These are phyloP conservation scores for Glycine latifolia DNA, from an alignment of 306 rosid genomes.

Conservation along the genomic window DNA sequence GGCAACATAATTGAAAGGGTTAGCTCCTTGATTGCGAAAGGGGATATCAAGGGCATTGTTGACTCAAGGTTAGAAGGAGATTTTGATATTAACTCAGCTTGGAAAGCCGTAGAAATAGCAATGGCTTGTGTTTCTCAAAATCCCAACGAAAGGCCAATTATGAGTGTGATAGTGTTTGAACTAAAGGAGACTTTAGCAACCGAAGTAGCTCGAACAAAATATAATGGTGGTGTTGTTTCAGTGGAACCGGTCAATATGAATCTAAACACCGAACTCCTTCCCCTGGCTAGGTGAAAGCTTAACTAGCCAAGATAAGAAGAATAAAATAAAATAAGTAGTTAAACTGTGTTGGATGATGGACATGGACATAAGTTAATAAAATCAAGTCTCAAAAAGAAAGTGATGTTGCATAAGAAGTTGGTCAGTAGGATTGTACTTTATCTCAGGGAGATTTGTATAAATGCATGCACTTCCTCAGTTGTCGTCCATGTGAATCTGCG, in stretches of 20 bases:
- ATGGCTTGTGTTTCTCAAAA: slow-evolving; percentile 51
- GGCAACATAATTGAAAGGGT: slow-evolving; percentile 53
- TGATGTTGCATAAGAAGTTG: not conserved
- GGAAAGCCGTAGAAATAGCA: slow-evolving; percentile 61
- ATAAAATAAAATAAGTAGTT: too few relatives aligned
- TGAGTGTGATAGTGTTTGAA: slow-evolving; percentile 47
- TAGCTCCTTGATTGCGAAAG: slow-evolving; percentile 33
- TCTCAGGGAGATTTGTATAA: not conserved
- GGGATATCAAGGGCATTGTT: slow-evolving; percentile 47
- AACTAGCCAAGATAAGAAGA: too few relatives aligned
- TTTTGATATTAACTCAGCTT: slow-evolving; percentile 43
- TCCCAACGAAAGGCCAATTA: slow-evolving; percentile 53
- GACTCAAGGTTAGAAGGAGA: slow-evolving; percentile 52
- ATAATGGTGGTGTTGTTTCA: not conserved
- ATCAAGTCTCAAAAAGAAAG: too few relatives aligned
- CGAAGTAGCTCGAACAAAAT: slow-evolving; percentile 22
- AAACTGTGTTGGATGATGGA: too few relatives aligned
- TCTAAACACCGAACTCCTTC: not conserved
- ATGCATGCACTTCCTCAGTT: not conserved
- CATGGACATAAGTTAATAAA: too few relatives aligned
- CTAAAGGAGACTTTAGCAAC: slow-evolving; percentile 51
- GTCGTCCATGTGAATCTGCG: not conserved
- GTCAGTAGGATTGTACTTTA: not conserved
- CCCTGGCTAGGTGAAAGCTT: slow-evolving; percentile 1
- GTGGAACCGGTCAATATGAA: not conserved